Conservation (phyloP, 352 stramenopile genomes). For the Globisporangium carolinianum region DNA sequence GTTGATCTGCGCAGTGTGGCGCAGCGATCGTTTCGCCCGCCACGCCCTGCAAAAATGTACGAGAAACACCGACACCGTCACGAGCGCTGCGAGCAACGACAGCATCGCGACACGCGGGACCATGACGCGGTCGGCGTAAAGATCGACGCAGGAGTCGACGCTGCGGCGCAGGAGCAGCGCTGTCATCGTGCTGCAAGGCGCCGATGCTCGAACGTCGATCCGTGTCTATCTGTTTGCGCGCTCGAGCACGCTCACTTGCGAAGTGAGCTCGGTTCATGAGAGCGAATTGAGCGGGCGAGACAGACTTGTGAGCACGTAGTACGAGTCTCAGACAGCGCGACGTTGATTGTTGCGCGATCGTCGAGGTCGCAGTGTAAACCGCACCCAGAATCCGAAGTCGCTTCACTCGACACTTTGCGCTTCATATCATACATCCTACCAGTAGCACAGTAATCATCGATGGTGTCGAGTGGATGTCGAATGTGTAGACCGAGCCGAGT, state of each 20-base stretch:
- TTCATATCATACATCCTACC: too few species aligned
- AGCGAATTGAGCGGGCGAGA: not conserved
- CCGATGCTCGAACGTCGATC: not conserved
- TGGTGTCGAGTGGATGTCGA: too few species aligned
- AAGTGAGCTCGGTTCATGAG: not conserved
- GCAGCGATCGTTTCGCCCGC: constrained; percentile 8
- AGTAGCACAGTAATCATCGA: too few species aligned
- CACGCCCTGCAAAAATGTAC: constrained; percentile 7
- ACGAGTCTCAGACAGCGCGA: not conserved
- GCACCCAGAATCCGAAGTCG: not conserved
- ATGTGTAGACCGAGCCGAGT: too few species aligned
- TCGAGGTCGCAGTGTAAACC: not conserved
- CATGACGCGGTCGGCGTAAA: constrained; percentile 36
- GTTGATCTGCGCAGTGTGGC: not conserved
- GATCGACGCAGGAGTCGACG: constrained; percentile 17
- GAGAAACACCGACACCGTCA: constrained; percentile 8
- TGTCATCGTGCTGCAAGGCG: not conserved
- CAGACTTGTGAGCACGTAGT: not conserved
- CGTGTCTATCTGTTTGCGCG: not conserved
- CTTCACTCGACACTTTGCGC: too few species aligned
- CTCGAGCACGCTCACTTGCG: not conserved
- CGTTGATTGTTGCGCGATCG: not conserved
- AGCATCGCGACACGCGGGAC: constrained; percentile 34
- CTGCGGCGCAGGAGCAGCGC: not conserved
- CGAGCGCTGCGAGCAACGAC: constrained; percentile 17